Conservation (phyloP, 2,329 filamentous ascomycete species). For the Xylariomycetidae sp. region DNA sequence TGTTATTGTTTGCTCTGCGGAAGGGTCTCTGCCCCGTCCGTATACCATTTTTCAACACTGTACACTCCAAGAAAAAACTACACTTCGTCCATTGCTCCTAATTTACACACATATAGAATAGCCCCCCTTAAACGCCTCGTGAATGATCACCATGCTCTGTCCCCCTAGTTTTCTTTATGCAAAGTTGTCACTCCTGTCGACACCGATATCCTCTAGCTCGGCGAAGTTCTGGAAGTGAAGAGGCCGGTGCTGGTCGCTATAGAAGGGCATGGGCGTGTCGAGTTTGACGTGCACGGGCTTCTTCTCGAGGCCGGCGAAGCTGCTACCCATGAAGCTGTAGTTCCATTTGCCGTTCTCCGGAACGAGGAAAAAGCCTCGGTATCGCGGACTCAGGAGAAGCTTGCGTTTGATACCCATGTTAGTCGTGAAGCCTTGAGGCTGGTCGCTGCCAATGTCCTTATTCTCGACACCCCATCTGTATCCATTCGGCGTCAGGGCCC, state of each 20-base stretch:
- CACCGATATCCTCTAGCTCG: constrained; percentile 94
- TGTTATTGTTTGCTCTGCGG: too few relatives aligned
- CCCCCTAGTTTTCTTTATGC: constrained; percentile 61
- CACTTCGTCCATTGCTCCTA: too few relatives aligned
- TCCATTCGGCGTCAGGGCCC: constrained; percentile 84
- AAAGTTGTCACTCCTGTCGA: constrained; percentile 89
- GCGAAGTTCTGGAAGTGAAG: constrained; percentile 97
- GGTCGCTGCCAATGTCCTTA: constrained; percentile 86
- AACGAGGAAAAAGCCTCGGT: constrained; percentile 92
- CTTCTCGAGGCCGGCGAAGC: constrained; percentile 86
- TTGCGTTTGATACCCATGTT: constrained; percentile 95
- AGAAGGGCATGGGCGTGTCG: constrained; percentile 85
- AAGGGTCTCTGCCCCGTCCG: too few relatives aligned
- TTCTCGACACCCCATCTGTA: constrained; percentile 98
- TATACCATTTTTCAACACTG: too few relatives aligned
- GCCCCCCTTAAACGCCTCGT: too few relatives aligned
- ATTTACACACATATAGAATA: not conserved
- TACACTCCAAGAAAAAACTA: too few relatives aligned
- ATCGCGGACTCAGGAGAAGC: constrained; percentile 85
- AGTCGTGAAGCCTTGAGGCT: constrained; percentile 89
- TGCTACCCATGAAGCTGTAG: constrained; percentile 94
- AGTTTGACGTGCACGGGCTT: constrained; percentile 87
- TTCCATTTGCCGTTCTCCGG: constrained; percentile 91
- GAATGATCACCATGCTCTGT: too few relatives aligned
- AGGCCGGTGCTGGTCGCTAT: constrained; percentile 86